Evolutionary conservation across 768 basidiomycete species (phyloP).

Genomic region (Termitomyces bulborhizus): DNA sequence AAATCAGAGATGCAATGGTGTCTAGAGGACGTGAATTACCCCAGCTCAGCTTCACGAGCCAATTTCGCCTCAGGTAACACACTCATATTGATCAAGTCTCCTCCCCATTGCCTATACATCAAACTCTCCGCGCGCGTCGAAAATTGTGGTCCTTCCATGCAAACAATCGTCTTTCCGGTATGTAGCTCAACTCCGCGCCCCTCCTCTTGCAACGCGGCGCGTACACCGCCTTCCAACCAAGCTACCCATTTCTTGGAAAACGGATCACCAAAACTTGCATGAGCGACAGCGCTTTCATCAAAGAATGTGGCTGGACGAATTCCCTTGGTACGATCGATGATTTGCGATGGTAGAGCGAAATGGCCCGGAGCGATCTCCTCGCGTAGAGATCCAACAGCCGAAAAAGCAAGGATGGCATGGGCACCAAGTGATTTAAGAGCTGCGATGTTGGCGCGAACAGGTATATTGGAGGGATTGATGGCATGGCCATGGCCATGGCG

Average conservation of each 20-base stretch:
- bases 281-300: constrained; percentile 74
- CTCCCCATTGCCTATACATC: constrained; percentile 93
- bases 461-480: constrained; percentile 76
- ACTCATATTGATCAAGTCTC: constrained; percentile 96
- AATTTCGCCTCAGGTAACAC: constrained; percentile 96
- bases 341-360: constrained; percentile 82
- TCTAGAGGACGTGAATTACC: constrained; percentile 38
- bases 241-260: constrained; percentile 59
- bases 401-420: constrained; percentile 86
- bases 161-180: constrained; percentile 80
- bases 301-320: constrained; percentile 88
- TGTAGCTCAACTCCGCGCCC: constrained; percentile 65
- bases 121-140: constrained; percentile 94
- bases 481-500: constrained; percentile 84
- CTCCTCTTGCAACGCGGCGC: constrained; percentile 52
- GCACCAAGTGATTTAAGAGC: constrained; percentile 92
- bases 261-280: constrained; percentile 92
- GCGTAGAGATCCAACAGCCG: constrained; percentile 89
- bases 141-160: constrained; percentile 98
- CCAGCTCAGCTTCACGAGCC: constrained; percentile 90
- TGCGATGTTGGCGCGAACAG: constrained; percentile 88
- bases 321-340: constrained; percentile 96
- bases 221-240: constrained; percentile 64
- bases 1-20: not conserved
- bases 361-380: constrained; percentile 92